phyloP scores from a whole-genome alignment of 257 asterid genomes.

The Prunella vulgaris region DNA sequence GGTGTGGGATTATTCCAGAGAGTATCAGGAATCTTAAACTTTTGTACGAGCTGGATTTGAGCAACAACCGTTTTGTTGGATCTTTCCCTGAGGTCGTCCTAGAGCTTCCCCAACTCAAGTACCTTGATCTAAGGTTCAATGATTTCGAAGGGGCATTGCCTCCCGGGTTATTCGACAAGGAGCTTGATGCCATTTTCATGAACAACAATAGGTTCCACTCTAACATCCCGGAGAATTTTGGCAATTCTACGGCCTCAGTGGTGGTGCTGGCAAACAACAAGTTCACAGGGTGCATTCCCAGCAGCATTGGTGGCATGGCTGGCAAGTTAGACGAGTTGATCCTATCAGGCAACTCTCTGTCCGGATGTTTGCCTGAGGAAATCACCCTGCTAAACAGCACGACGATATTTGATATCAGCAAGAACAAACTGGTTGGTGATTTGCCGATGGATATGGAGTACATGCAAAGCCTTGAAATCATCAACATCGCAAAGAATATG shows the following conservation, averaged over 20 bases:
- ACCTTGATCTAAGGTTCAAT: constrained; percentile 71
- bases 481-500: constrained; percentile 35
- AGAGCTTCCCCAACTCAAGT: constrained; percentile 50
- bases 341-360: constrained; percentile 32
- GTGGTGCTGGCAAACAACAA: constrained; percentile 46
- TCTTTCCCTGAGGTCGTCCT: constrained; percentile 62
- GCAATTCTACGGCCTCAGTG: constrained; percentile 56
- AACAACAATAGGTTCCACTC: constrained; percentile 51
- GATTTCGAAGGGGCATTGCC: constrained; percentile 84
- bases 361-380: constrained; percentile 62
- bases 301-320: constrained; percentile 47
- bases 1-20: constrained; percentile 74
- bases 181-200: constrained; percentile 51
- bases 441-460: constrained; percentile 42
- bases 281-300: constrained; percentile 53
- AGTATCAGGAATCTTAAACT: constrained; percentile 34
- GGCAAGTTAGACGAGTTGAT: constrained; percentile 44
- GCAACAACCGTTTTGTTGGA: constrained; percentile 91
- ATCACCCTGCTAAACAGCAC: constrained; percentile 37
- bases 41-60: constrained; percentile 66
- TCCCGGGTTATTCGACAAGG: constrained; percentile 36
- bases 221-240: constrained; percentile 45
- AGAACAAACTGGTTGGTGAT: constrained; percentile 41
- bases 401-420: constrained; percentile 36
- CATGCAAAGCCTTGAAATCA: constrained; percentile 38